Conservation (phyloP, 257 asterid genomes). For the Coffea canephora region DNA sequence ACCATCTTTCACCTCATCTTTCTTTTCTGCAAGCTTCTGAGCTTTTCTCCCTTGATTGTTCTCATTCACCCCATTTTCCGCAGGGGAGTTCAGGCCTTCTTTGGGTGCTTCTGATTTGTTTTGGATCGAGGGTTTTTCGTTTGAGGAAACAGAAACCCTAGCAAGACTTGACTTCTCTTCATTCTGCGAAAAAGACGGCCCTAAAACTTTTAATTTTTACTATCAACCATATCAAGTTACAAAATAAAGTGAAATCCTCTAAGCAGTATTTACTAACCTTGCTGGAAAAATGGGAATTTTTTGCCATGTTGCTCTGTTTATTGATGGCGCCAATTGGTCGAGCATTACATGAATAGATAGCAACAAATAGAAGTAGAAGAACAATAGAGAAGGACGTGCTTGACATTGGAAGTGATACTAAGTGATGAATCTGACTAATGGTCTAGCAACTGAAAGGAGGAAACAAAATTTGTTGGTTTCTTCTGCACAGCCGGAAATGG, state of each 20-base stretch:
- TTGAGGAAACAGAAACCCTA: slow-evolving; percentile 41
- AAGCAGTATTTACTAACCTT: slow-evolving; percentile 31
- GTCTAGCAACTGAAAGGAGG: not conserved
- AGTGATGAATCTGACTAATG: not conserved
- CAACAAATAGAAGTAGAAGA: slow-evolving; percentile 35
- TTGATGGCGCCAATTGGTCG: slow-evolving; percentile 36
- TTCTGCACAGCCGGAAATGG: not conserved
- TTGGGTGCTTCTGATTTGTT: slow-evolving; percentile 10
- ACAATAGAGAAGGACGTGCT: slow-evolving; percentile 18
- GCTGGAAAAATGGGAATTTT: slow-evolving; percentile 12
- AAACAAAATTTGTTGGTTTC: not conserved
- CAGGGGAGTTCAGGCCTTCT: not conserved
- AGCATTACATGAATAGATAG: slow-evolving; percentile 44
- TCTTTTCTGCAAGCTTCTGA: not conserved
- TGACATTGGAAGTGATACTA: slow-evolving; percentile 41
- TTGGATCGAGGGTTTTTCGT: not conserved
- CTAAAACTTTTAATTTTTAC: not conserved
- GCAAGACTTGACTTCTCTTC: slow-evolving; percentile 23
- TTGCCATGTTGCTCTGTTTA: not conserved
- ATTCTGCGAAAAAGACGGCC: slow-evolving; percentile 24
- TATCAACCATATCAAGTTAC: not conserved
- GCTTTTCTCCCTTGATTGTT: not conserved
- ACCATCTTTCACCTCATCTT: not conserved
- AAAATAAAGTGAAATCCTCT: not conserved
- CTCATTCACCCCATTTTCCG: slow-evolving; percentile 9